These are phyloP conservation scores for Histomonas meleagridis DNA, from an alignment of 208 protist species.

Conservation along the genomic window DNA sequence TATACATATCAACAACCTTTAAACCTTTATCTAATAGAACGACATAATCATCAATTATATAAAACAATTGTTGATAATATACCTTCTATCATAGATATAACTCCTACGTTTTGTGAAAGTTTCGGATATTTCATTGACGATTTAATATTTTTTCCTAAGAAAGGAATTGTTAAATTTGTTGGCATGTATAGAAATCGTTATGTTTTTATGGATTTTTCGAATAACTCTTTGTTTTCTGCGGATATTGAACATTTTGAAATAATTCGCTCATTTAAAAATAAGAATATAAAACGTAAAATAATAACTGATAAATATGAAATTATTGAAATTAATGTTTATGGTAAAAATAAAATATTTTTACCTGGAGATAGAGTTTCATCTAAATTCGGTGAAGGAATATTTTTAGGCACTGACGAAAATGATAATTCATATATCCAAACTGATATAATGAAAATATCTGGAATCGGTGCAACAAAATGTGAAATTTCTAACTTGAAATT, in stretches of 20 bases:
- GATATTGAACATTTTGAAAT: neutral
- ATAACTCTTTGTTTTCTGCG: neutral
- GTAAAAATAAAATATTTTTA: neutral
- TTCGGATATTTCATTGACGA: neutral
- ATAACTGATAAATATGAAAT: neutral
- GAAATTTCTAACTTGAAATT: neutral
- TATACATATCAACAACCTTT: neutral
- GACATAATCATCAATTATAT: neutral
- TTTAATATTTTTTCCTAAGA: neutral
- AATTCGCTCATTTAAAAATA: neutral
- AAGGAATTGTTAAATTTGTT: neutral
- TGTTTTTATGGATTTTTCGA: neutral
- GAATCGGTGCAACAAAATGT: neutral
- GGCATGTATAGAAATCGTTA: neutral
- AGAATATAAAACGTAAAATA: neutral
- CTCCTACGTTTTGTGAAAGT: neutral
- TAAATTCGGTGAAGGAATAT: neutral
- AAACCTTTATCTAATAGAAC: neutral
- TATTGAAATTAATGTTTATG: neutral
- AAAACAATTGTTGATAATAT: neutral
- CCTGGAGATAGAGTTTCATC: neutral
- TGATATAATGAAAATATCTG: neutral
- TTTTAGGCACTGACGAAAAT: neutral
- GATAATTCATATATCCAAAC: constrained; percentile 10
- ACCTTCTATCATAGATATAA: neutral